Evolutionary conservation across 2,329 filamentous ascomycete genomes (phyloP).

Genomic region (Aquanectria penicillioides): DNA sequence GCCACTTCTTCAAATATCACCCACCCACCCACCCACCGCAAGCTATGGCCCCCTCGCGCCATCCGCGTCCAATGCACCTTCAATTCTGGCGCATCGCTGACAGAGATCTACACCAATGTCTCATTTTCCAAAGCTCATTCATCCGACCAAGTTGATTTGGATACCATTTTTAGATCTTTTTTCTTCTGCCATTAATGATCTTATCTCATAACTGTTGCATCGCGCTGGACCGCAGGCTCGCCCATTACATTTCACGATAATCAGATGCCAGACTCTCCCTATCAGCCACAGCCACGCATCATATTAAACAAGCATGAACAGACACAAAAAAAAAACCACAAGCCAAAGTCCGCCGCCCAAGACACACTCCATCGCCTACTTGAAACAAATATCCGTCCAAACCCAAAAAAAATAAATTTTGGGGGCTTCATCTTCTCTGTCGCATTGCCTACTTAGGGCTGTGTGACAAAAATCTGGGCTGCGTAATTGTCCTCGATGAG

Average conservation of each 20-base stretch:
- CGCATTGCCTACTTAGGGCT: constrained; percentile 3
- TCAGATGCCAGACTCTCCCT: background rate
- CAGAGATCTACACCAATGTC: too few relatives aligned
- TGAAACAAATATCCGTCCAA: constrained; percentile 8
- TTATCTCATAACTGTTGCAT: constrained; percentile 19
- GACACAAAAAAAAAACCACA: constrained; percentile 8
- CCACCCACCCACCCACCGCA: too few relatives aligned
- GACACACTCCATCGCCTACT: constrained; percentile 6
- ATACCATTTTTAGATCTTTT: constrained; percentile 1
- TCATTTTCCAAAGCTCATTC: background rate
- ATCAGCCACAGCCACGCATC: constrained; percentile 3
- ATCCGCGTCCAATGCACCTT: too few relatives aligned
- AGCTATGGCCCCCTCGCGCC: too few relatives aligned
- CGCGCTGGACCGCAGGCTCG: background rate
- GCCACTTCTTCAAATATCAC: too few relatives aligned
- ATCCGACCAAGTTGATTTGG: background rate
- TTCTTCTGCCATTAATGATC: constrained; percentile 13
- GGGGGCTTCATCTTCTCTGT: background rate
- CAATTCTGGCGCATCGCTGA: too few relatives aligned
- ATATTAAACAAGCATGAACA: constrained; percentile 22
- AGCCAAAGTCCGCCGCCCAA: constrained; percentile 9
- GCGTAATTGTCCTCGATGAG: constrained; percentile 13
- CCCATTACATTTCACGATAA: constrained; percentile 7
- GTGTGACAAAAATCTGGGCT: constrained; percentile 7
- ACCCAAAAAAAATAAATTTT: background rate